Conservation (phyloP, 768 basidiomycete genomes). For the Suillus brevipes region DNA sequence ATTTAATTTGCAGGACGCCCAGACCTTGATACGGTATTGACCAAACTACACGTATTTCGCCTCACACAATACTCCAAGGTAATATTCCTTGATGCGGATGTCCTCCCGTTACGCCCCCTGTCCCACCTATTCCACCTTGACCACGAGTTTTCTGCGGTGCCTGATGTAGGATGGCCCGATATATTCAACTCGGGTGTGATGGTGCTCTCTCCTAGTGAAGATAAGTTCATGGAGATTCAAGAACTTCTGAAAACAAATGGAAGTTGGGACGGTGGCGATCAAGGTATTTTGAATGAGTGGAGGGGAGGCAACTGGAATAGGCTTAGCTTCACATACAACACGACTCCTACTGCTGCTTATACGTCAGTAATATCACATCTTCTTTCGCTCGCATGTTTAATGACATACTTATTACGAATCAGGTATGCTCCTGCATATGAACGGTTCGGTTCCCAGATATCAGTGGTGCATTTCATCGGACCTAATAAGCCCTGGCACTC, state of each 20-base stretch:
- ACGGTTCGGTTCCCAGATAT: slow-evolving; percentile 86
- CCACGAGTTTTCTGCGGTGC: slow-evolving; percentile 87
- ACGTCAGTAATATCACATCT: slow-evolving; percentile 59
- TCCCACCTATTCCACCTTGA: slow-evolving; percentile 88
- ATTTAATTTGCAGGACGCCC: slow-evolving; percentile 68
- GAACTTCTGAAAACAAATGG: slow-evolving; percentile 75
- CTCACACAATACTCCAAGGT: slow-evolving; percentile 83
- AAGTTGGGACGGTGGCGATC: slow-evolving; percentile 98
- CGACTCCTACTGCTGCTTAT: slow-evolving; percentile 95
- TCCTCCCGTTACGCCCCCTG: slow-evolving; percentile 84
- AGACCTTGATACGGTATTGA: slow-evolving; percentile 90
- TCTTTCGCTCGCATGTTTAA: slow-evolving; percentile 22
- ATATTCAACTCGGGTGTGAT: slow-evolving; percentile 98
- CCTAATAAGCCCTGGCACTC: slow-evolving; percentile 94
- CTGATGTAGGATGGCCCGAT: slow-evolving; percentile 99
- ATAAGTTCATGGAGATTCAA: slow-evolving; percentile 77
- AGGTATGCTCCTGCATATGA: slow-evolving; percentile 97
- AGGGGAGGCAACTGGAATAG: slow-evolving; percentile 83
- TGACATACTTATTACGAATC: slow-evolving; percentile 26
- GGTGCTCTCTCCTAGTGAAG: slow-evolving; percentile 78
- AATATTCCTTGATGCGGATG: slow-evolving; percentile 91
- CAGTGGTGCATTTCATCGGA: slow-evolving; percentile 92
- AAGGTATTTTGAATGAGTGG: slow-evolving; percentile 97
- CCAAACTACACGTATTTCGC: slow-evolving; percentile 95
- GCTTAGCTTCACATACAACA: slow-evolving; percentile 97